Base-by-base conservation (phyloP, 371 early-diverging fungal species). In the Enteropsectra breve region DNA sequence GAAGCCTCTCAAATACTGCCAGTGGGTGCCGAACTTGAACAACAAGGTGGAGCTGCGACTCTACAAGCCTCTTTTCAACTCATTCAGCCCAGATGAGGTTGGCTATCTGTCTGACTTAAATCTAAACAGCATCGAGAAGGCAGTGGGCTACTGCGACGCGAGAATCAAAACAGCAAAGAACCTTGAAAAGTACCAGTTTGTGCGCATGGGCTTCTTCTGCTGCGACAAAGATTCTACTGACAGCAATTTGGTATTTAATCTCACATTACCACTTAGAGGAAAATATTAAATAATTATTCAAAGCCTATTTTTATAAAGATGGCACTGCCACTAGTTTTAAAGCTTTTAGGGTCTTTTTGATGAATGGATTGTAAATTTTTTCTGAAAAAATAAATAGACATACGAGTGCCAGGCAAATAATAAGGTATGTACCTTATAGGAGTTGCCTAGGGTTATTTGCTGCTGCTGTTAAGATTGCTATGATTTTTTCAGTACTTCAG, bases 191-290 rank as follows among this genome's bases (percentile, higher is more conserved):
- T 89, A 89, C 85, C 97, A 97, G 84, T 89, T 93, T 75, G 84
- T 89, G 24, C 85, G 97, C 49, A 85, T 90, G 15, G 97, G 94
- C 11, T 97, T 94, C 83, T 97, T 92, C 81, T 87, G 91, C 76
- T 82, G 94, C 32, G 97, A 95, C 75, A 84, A 83, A 73, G 92
- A 92, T 78, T 46, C 43, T 2, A 74, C 50, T 28, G 50, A 63
- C 11, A 50, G 15, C 8, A 58, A 63, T 8, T 28, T 67, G 23
- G 70, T 74, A 18, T 49, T 74, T 1, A 74, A 74, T 38, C 33
- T 66, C 32, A 74, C 70, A 0, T 38, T 74, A 23, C 36, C 29
- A 26, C 38, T 74, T 6, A 74, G n/a, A n/a, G n/a, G n/a, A 66
- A 45, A 66, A 65, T 29, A 45, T 43, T 38, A 28, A 28, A 46